These are phyloP conservation scores for Chamaecyparis obtusa DNA, from an alignment of 75 land plant genomes.

Conservation along the genomic window DNA sequence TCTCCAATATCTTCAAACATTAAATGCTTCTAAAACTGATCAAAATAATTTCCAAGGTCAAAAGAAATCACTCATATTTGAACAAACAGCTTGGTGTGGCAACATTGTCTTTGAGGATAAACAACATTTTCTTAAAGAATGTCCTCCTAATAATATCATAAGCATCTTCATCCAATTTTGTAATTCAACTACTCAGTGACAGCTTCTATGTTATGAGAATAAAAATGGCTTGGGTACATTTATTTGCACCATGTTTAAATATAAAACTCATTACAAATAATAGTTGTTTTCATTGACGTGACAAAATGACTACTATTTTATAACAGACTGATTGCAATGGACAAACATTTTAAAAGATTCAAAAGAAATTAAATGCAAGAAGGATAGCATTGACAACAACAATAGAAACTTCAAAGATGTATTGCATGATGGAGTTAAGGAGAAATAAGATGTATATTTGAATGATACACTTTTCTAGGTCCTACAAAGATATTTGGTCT, in stretches of 20 bases:
- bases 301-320: not conserved
- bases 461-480: not conserved
- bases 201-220: not conserved
- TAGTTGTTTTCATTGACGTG: no score
- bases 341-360: not conserved
- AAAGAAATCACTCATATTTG: not conserved
- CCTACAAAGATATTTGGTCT: not conserved
- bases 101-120: not conserved
- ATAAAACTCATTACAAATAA: no score
- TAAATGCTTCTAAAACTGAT: not conserved
- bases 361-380: not conserved
- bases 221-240: not conserved
- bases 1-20: not conserved
- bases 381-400: not conserved
- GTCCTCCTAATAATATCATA: not conserved
- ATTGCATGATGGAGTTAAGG: not conserved
- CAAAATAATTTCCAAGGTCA: not conserved
- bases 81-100: not conserved
- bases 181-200: not conserved
- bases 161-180: not conserved
- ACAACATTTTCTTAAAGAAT: not conserved
- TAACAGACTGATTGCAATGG: not conserved
- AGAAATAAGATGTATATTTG: not conserved
- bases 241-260: not conserved
- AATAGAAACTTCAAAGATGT: not conserved